A percentile compares a stretch with the other conserved stretches of the same genome.
Evolutionary conservation across 129 eudicot species (phyloP).

Genomic region (Flaveria robusta): DNA sequence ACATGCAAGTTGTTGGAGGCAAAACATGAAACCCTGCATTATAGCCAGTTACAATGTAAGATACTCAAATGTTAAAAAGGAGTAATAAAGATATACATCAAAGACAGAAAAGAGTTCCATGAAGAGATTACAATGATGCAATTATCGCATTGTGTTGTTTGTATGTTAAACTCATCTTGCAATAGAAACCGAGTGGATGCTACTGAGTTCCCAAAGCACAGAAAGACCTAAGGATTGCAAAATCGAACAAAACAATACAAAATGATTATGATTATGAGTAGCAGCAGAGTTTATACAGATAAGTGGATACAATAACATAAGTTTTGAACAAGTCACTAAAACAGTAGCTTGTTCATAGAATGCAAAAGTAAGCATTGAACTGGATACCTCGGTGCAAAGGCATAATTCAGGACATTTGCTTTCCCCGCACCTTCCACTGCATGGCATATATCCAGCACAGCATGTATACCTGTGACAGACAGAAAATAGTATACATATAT

Average conservation of each 20-base stretch:
- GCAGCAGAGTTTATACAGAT: background rate
- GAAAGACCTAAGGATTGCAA: constrained; percentile 59
- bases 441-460: constrained; percentile 97
- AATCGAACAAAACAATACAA: background rate
- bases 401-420: constrained; percentile 91
- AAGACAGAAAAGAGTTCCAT: constrained; percentile 20
- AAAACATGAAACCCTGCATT: constrained; percentile 92
- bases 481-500: background rate
- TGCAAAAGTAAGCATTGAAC: background rate
- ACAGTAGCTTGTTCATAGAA: background rate
- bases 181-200: constrained; percentile 94
- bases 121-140: constrained; percentile 86
- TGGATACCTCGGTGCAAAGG: constrained; percentile 91
- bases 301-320: background rate
- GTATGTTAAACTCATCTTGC: constrained; percentile 99
- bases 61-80: background rate
- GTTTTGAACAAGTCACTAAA: background rate
- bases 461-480: constrained; percentile 67
- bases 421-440: constrained; percentile 99
- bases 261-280: background rate
- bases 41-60: constrained; percentile 6
- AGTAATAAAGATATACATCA: background rate
- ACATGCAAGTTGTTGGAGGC: constrained; percentile 96
- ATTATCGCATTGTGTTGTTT: constrained; percentile 93
- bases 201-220: constrained; percentile 93